Percentiles rank a stretch among this genome's conserved stretches.
Conservation (phyloP, 2,329 filamentous ascomycete genomes). For the Claviceps humidiphila region DNA sequence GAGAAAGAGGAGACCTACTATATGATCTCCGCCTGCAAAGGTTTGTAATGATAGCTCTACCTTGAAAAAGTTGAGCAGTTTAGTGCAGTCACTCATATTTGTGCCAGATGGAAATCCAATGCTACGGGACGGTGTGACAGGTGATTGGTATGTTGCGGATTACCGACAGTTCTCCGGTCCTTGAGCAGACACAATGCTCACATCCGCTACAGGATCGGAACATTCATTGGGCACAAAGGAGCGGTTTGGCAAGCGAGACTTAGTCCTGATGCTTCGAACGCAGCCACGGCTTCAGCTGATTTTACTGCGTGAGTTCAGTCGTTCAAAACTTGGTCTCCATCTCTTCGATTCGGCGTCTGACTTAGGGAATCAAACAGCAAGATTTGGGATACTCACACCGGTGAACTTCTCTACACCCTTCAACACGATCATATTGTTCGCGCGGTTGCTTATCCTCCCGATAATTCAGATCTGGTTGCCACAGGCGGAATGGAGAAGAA, state of each 20-base stretch:
- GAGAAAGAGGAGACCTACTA: conserved; percentile 79
- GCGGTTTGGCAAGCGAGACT: conserved; percentile 94
- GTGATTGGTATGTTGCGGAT: conserved; percentile 58
- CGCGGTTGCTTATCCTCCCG: conserved; percentile 76
- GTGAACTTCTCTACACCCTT: conserved; percentile 75
- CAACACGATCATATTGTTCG: conserved; percentile 93
- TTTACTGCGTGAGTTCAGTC: conserved; percentile 64
- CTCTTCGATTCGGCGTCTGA: background rate
- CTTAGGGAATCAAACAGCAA: conserved; percentile 44
- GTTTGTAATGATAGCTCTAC: conserved; percentile 26
- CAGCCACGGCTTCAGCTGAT: conserved; percentile 88
- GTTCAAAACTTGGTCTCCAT: background rate
- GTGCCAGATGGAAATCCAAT: conserved; percentile 85
- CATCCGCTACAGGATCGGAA: conserved; percentile 65
- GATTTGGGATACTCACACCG: conserved; percentile 93
- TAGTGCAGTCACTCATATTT: background rate
- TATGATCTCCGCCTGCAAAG: conserved; percentile 87
- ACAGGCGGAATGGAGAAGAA: conserved; percentile 96
- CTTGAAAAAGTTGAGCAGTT: conserved; percentile 11
- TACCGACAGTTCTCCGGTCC: background rate
- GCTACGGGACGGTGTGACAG: conserved; percentile 90
- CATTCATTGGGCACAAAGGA: conserved; percentile 95
- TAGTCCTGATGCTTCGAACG: conserved; percentile 73
- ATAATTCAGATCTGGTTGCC: conserved; percentile 70
- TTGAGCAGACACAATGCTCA: background rate